Percentiles rank a stretch among this genome's conserved stretches.
Conservation (phyloP, 129 eudicot species). For the Centrapalus pauciflorus region DNA sequence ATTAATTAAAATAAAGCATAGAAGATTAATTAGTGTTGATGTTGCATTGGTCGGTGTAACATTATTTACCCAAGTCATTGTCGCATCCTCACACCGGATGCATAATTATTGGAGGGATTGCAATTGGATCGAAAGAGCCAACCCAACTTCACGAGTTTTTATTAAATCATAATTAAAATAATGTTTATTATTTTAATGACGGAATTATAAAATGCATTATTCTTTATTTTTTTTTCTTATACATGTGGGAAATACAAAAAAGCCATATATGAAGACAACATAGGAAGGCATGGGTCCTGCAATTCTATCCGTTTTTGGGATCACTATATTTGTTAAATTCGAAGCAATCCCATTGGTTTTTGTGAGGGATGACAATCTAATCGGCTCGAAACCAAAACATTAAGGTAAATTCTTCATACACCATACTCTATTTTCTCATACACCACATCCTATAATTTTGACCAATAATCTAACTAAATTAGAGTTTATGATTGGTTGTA, state of each 20-base stretch:
- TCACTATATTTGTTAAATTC: background rate
- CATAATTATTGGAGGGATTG: background rate
- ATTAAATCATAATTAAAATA: background rate
- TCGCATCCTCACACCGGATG: background rate
- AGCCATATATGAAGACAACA: background rate
- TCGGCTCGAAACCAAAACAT: too few species aligned
- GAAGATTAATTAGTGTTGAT: too few species aligned
- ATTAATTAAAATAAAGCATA: too few species aligned
- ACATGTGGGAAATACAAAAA: background rate
- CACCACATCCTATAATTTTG: too few species aligned
- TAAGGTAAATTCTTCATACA: too few species aligned
- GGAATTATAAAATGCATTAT: background rate
- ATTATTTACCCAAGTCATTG: background rate
- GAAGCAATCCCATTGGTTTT: background rate
- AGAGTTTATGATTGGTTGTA: too few species aligned
- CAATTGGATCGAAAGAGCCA: conserved; percentile 1
- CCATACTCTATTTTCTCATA: too few species aligned
- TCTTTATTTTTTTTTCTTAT: too few species aligned
- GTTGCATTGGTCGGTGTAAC: background rate
- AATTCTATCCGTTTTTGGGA: background rate
- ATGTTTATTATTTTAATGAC: background rate
- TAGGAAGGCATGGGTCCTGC: background rate
- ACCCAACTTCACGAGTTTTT: conserved; percentile 8
- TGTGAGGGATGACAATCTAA: too few species aligned
- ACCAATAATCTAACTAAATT: too few species aligned